Base-by-base conservation (phyloP, 495 filamentous ascomycete genomes). In the Parmelia sp. region DNA sequence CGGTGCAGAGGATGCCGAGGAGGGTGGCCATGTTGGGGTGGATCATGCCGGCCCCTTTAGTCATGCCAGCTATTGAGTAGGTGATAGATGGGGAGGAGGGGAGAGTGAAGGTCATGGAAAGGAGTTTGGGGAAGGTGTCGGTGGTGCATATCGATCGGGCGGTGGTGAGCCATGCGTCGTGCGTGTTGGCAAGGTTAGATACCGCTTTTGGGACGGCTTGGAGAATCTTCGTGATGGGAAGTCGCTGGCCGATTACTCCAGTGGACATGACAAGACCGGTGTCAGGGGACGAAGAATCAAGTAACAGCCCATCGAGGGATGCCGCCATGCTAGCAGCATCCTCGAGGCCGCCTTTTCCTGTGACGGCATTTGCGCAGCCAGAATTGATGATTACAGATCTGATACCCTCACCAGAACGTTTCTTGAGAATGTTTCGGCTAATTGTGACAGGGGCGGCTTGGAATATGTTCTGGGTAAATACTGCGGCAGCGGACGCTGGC, bases 11-110 rank as follows among this genome's bases (percentile, higher is more conserved):
- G 61, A 97, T 90, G 57, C 90, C 93, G 36, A 99, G 85, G 45
- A 99, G 83, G 0, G 94, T 99, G 51, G 92, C 94, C 93, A 98
- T 96, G 79, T 99, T 97, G 27, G 94, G 94, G 76, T 97, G 93
- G 73, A 99, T 99, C 94, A 99, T 99, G 70, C 94, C 94, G 19
- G 94, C 95, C 55, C 94, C 94, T 77, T 99, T 99, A 65, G 95
- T 96, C 85, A 96, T 96, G 57, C 94, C 94, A 33, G 89, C 91
- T 33, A 99, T 88, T 69, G 82, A 79, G 78, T 97, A 99, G 72
- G 83, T 82, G 47, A 82, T 84, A 12, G 78, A 77, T 4, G 89
- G 86, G 12, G 90, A 90, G 14, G 90, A 94, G 29, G 93, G 93
- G 35, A 99, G 84, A 8, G 78, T 86, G 76, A 97, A 99, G 7